A percentile compares a stretch with the other conserved stretches of the same genome.
These are phyloP conservation scores for Turnera subulata DNA, from an alignment of 345 rosid species.

Conservation along the genomic window DNA sequence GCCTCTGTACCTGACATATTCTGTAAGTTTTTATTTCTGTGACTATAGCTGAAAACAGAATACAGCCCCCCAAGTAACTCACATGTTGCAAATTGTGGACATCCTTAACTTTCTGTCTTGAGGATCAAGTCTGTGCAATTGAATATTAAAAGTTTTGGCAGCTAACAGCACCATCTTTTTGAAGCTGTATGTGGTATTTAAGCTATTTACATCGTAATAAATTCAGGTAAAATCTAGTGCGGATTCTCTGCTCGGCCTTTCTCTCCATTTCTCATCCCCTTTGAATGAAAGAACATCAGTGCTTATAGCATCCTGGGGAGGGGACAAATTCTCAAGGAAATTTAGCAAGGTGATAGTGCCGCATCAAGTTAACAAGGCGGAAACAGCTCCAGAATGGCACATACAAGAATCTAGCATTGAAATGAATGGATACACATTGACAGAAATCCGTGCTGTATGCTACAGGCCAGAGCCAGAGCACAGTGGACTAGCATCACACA, in stretches of 20 bases:
- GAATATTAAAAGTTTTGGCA: too few species aligned
- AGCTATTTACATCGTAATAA: background rate
- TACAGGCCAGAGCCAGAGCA: conserved; percentile 32
- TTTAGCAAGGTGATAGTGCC: conserved; percentile 39
- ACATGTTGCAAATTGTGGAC: too few species aligned
- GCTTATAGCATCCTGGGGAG: conserved; percentile 41
- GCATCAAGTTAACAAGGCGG: conserved; percentile 17
- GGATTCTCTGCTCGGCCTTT: conserved; percentile 51
- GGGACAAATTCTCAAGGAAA: conserved; percentile 21
- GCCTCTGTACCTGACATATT: conserved; percentile 49
- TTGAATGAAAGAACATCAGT: conserved; percentile 28
- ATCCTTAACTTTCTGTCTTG: too few species aligned
- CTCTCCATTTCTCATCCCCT: conserved; percentile 53
- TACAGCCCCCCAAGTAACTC: too few species aligned
- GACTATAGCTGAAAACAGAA: too few species aligned
- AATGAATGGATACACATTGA: conserved; percentile 52
- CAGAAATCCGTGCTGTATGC: conserved; percentile 60
- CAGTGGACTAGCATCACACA: conserved; percentile 10
- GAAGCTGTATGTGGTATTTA: too few species aligned
- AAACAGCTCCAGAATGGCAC: conserved; percentile 46
- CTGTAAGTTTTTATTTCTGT: conserved; percentile 44
- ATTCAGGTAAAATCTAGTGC: conserved; percentile 67
- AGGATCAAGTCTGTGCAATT: too few species aligned
- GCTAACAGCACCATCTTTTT: too few species aligned
- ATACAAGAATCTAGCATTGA: conserved; percentile 41